Base-by-base conservation (phyloP, 495 filamentous ascomycete species). In the Aspergillus carlsbadensis region DNA sequence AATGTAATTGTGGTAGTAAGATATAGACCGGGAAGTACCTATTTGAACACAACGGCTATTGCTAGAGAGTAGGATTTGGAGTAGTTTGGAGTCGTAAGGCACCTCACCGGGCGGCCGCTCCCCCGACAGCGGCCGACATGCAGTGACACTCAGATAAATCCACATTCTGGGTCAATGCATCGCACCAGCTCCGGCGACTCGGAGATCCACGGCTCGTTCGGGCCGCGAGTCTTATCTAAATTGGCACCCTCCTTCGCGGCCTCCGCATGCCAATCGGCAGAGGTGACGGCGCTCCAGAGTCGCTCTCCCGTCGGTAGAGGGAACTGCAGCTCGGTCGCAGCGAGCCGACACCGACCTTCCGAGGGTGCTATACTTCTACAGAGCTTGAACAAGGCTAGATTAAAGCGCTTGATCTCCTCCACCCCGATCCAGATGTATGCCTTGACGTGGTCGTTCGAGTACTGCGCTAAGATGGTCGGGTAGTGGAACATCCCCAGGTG, bases 401-500 rank as follows among this genome's bases (percentile, higher is more conserved):
- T 59, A 31, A 71, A 73, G 13, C 65, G 63, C 41, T 71, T 73
- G 13, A 64, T 37, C 44, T 70, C 65, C 48, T 73, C 68, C 49
- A 70, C 58, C 4, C 66, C 14, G 0, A 68, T 49, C 63, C 63
- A 70, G 20, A 59, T 51, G 58, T 63, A 67, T 11, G 49, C 34
- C 20, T 18, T 10, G 6, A 43, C 17, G 3, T 10, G 5, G 22
- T 43, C 20, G 2, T 43, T 6, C 2, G 37, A n/a, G 37, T 62
- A 53, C 54, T 56, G 53, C 3, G 41, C 35, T 7, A 67, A 47
- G 51, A 67, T 67, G n/a, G 56, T 57, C 0, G 64, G 60, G 29
- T 66, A 66, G 34, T 11, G 61, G 42, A 66, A 63, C 15, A 66
- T 52, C n/a, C 54, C 52, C 15, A 33, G 33, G 10, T 24, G n/a